Evolutionary conservation across 2,329 filamentous ascomycete genomes (phyloP), one percentile per base, ranked within the genome.

Genomic region (Monascus ruber): DNA sequence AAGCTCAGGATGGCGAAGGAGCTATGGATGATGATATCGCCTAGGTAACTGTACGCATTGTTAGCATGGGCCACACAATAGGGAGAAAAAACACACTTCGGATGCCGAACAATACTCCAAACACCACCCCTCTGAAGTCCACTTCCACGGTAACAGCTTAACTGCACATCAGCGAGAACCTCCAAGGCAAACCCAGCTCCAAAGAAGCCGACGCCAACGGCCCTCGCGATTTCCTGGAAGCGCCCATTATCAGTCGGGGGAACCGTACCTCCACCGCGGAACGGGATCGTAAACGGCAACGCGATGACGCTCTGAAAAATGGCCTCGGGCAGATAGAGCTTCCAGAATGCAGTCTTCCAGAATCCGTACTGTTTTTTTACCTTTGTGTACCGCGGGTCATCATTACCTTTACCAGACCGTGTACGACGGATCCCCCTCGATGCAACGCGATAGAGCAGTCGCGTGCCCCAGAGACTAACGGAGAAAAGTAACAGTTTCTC

Each of bases 81-180:
- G 24, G 25, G 5, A 24, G 6, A n/a, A 5, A 7, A n/a, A 11
- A 61, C 71, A 55, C 62, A 77, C 74, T 79, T 79, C 0, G 76
- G 76, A 57, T 79, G 74, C 36, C 76, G 61, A 25, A 78, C 74
- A 27, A 79, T 66, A 47, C 72, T 74, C 73, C 74, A 79, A 26
- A 79, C 76, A 8, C 74, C 74, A n/a, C 73, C 65, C 9, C 69
- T 66, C 44, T 71, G 65, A 26, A 77, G 59, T 49, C 10, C 63
- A 61, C 24, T 66, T 54, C 34, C 60, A 59, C 43, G 69, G 68
- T 52, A 76, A 73, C 28, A 63, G 50, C 34, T 71, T 69, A 9
- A 60, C 50, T 79, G 75, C 35, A 62, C 62, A 48, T 80, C 76
- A 7, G 75, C 75, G 24, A 79, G 47, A 2, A 68, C 63, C 50